Evolutionary conservation across 257 asterid species (phyloP), one percentile per base, ranked within the genome.

Genomic region (Linaria vulgaris): DNA sequence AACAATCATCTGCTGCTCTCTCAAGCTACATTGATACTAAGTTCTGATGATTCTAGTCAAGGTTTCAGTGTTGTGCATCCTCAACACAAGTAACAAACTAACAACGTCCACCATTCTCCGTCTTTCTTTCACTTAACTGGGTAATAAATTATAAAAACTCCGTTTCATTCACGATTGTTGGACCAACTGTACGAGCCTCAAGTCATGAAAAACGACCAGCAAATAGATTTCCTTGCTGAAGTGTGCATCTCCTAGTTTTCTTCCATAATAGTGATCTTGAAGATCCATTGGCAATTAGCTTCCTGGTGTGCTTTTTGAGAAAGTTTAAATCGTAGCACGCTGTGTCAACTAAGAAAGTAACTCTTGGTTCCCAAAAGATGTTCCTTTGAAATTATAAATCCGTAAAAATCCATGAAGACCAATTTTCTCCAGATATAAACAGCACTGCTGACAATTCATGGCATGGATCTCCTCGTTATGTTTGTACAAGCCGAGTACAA

Each of bases 221-320:
- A 64, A 39, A 46, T 20, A 50, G 5, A 21, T 49, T 48, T 57
- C 39, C 45, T 64, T 22, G 69, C 54, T 5, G 57, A 55, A 44
- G 7, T 10, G 27, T 5, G n/a, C 62, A 39, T n/a, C 70, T 64
- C 67, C 63, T 49, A 37, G 61, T 56, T 71, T n/a, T 49, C 45
- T 56, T 20, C 56, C 76, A 54, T 15, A 56, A 51, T n/a, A 43
- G 30, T 45, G 19, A 52, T 45, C 76, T 20, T 22, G 45, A 50
- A 64, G 46, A 37, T 63, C n/a, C 67, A 64, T 39, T 46, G 5
- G 38, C 61, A 48, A 56, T 19, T 19, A 48, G 39, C n/a, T 45
- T 47, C 39, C 23, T 37, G 22, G 19, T 17, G 43, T 58, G 41
- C 61, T 20, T 37, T 5, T 56, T 31, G 17, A 43, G 14, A 37